These are phyloP conservation scores for Globisporangium recalcitrans DNA, from an alignment of 352 stramenopile species.

Conservation along the genomic window DNA sequence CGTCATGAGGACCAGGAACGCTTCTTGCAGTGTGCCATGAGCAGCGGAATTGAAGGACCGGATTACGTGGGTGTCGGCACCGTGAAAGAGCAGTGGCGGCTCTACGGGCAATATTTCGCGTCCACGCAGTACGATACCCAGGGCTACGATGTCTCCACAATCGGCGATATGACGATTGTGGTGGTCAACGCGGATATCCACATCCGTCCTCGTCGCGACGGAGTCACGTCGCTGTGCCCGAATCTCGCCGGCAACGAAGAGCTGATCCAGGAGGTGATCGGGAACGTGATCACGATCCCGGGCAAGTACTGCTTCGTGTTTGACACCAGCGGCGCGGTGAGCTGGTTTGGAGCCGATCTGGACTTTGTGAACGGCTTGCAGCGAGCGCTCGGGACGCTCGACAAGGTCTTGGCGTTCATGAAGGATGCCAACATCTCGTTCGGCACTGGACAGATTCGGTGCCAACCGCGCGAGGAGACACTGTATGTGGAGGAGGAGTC, in stretches of 20 bases:
- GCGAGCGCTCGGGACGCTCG: conserved; percentile 35
- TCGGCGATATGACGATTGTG: conserved; percentile 41
- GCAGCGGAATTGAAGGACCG: conserved; percentile 29
- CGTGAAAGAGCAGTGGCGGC: conserved; percentile 46
- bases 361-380: conserved; percentile 51
- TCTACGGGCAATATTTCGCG: conserved; percentile 39
- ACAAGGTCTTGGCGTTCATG: conserved; percentile 39
- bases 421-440: conserved; percentile 43
- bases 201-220: conserved; percentile 35
- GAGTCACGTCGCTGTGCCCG: conserved; percentile 40
- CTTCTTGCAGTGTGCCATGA: conserved; percentile 56
- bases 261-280: conserved; percentile 46
- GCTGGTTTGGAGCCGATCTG: conserved; percentile 54
- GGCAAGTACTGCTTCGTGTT: conserved; percentile 57
- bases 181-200: conserved; percentile 33
- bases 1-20: conserved; percentile 29
- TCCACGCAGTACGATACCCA: conserved; percentile 30
- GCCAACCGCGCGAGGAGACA: background rate
- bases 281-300: conserved; percentile 29
- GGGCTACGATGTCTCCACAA: conserved; percentile 26
- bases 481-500: background rate
- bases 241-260: conserved; percentile 32
- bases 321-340: conserved; percentile 30
- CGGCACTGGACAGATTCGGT: conserved; percentile 45
- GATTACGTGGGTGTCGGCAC: conserved; percentile 48